These are phyloP conservation scores for Amaranthus cruentus DNA, from an alignment of 148 eudicot species.

Conservation along the genomic window DNA sequence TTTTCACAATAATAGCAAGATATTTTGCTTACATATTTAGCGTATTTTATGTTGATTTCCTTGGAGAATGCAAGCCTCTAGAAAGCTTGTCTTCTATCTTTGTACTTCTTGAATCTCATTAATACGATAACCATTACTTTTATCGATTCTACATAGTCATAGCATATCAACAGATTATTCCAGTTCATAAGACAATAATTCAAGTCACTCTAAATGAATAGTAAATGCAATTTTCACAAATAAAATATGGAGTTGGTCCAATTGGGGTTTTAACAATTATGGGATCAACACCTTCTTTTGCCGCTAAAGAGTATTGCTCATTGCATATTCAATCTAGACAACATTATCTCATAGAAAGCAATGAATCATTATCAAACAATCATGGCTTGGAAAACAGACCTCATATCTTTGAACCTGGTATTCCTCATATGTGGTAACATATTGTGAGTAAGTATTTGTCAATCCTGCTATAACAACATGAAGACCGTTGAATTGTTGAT, in stretches of 20 bases:
- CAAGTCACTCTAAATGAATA: neutral
- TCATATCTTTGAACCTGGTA: slow-evolving; percentile 93
- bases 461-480: slow-evolving; percentile 91
- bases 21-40: too few species aligned
- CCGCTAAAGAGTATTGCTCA: neutral
- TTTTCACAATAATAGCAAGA: too few species aligned
- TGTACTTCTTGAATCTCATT: too few species aligned
- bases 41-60: too few species aligned
- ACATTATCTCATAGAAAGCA: neutral
- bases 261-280: neutral
- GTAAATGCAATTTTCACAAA: neutral
- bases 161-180: too few species aligned
- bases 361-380: neutral
- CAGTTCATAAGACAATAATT: neutral
- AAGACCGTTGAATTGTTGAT: slow-evolving; percentile 42
- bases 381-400: slow-evolving; percentile 43
- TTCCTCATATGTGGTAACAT: slow-evolving; percentile 88
- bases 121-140: too few species aligned
- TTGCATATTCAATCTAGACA: neutral
- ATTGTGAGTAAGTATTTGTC: slow-evolving; percentile 93
- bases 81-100: too few species aligned
- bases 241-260: neutral
- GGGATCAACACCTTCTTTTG: neutral
- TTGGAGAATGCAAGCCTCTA: too few species aligned
- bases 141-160: too few species aligned